Percentiles rank a stretch among this genome's conserved stretches.
phyloP scores from a whole-genome alignment of 331 rosid genomes.

The Quercus phellos region DNA sequence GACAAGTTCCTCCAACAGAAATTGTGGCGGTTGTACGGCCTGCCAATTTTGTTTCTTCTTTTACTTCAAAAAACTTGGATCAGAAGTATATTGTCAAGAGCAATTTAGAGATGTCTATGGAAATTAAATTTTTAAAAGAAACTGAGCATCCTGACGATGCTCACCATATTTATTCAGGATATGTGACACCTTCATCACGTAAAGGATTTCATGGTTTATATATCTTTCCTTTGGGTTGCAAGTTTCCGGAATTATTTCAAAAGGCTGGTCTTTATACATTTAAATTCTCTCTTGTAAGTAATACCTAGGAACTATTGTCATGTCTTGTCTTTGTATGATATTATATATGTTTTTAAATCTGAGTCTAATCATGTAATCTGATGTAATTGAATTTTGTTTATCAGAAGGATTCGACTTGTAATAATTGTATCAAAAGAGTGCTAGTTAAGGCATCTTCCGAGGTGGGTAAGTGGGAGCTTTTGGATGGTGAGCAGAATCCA shows the following conservation, averaged over 20 bases:
- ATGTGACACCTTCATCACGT: slow-evolving; percentile 13
- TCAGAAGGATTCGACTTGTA: slow-evolving; percentile 30
- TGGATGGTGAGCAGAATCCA: not conserved
- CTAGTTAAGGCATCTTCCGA: slow-evolving; percentile 25
- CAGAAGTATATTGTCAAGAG: slow-evolving; percentile 26
- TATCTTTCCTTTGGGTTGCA: slow-evolving; percentile 26
- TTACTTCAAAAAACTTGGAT: slow-evolving; percentile 23
- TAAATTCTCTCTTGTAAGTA: slow-evolving; percentile 45
- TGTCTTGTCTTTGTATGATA: not conserved
- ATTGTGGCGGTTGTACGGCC: slow-evolving; percentile 40
- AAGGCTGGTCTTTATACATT: slow-evolving; percentile 33
- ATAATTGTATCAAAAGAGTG: slow-evolving; percentile 15
- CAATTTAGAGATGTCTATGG: slow-evolving; percentile 29
- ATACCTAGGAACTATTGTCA: not conserved
- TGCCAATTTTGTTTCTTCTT: slow-evolving; percentile 11
- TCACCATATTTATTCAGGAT: not conserved
- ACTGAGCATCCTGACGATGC: not conserved
- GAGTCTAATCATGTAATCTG: not conserved
- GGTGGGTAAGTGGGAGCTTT: slow-evolving; percentile 23
- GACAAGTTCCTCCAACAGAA: slow-evolving; percentile 30
- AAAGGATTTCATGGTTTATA: slow-evolving; percentile 39
- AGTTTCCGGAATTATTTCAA: slow-evolving; percentile 13
- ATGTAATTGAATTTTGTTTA: slow-evolving; percentile 5
- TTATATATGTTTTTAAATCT: not conserved
- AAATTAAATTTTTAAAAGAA: slow-evolving; percentile 7